These are phyloP conservation scores for Hemisphaericaspora nanyangensis DNA, from an alignment of 805 yeast genomes.

Conservation along the genomic window DNA sequence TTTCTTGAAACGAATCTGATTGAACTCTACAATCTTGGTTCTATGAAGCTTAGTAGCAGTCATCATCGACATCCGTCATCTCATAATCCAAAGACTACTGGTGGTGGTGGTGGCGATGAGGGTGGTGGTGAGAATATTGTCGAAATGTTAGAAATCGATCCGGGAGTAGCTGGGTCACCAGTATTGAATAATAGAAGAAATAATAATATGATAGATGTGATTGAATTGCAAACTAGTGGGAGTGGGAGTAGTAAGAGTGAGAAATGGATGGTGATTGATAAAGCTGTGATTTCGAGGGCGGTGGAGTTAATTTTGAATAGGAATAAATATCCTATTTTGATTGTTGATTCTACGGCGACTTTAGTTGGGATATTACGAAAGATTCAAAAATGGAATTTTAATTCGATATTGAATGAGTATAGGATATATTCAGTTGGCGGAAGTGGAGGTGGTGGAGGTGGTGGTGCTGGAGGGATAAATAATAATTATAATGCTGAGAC, in stretches of 20 bases:
- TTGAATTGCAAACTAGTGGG: too few species aligned
- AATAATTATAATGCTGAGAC: slow-evolving; percentile 74
- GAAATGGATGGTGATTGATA: slow-evolving; percentile 76
- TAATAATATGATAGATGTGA: slow-evolving; percentile 18
- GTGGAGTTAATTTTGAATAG: slow-evolving; percentile 63
- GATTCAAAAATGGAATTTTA: slow-evolving; percentile 84
- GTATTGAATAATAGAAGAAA: too few species aligned
- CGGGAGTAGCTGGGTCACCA: neutral
- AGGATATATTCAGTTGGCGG: slow-evolving; percentile 61
- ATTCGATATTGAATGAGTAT: slow-evolving; percentile 82
- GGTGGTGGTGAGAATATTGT: neutral
- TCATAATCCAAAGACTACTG: slow-evolving; percentile 30
- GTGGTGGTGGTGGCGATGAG: slow-evolving; percentile 12
- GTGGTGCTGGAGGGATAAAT: slow-evolving; percentile 56
- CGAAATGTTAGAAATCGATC: neutral
- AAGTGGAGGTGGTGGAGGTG: too few species aligned
- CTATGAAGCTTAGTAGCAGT: slow-evolving; percentile 37
- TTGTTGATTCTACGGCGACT: slow-evolving; percentile 78
- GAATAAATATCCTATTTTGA: slow-evolving; percentile 59
- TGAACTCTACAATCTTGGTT: slow-evolving; percentile 46
- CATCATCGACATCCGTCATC: slow-evolving; percentile 22
- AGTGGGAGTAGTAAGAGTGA: slow-evolving; percentile 34
- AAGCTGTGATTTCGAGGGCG: slow-evolving; percentile 58
- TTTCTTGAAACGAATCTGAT: slow-evolving; percentile 59
- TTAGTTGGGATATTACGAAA: slow-evolving; percentile 78